phyloP scores from a whole-genome alignment of 352 stramenopile genomes.

The Globisporangium carolinianum region DNA sequence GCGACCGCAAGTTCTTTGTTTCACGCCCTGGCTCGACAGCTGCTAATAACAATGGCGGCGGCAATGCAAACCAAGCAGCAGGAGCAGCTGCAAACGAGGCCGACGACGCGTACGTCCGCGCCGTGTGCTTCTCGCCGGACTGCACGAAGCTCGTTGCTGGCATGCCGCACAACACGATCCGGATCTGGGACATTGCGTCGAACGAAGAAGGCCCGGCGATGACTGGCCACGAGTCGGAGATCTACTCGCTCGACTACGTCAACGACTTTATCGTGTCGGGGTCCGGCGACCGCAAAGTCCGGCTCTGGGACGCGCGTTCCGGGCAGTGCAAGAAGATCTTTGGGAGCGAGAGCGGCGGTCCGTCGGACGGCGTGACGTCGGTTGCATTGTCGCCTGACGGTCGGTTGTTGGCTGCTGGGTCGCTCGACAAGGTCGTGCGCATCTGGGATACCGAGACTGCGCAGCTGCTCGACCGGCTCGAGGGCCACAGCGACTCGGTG shows the following conservation, averaged over 20 bases:
- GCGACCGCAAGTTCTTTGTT: constrained; percentile 76
- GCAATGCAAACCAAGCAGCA: constrained; percentile 21
- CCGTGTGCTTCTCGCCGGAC: constrained; percentile 81
- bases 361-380: constrained; percentile 76
- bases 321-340: constrained; percentile 84
- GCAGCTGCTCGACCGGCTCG: constrained; percentile 73
- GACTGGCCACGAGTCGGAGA: constrained; percentile 80
- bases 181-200: constrained; percentile 81
- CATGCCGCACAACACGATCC: constrained; percentile 86
- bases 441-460: constrained; percentile 83
- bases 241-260: constrained; percentile 84
- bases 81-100: constrained; percentile 44
- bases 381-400: constrained; percentile 76
- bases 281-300: constrained; percentile 76
- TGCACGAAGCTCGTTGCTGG: constrained; percentile 81
- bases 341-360: constrained; percentile 69
- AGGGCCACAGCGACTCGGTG: constrained; percentile 82
- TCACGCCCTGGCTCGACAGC: constrained; percentile 39
- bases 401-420: constrained; percentile 66
- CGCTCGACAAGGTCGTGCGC: constrained; percentile 80
- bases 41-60: constrained; percentile 17
- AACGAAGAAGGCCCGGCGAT: constrained; percentile 80
- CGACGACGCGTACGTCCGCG: constrained; percentile 77
- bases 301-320: constrained; percentile 75
- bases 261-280: constrained; percentile 85